Percentiles rank a stretch among this genome's conserved stretches.
Evolutionary conservation across 2,329 filamentous ascomycete genomes (phyloP).

Genomic region (Claviceps digitariae): DNA sequence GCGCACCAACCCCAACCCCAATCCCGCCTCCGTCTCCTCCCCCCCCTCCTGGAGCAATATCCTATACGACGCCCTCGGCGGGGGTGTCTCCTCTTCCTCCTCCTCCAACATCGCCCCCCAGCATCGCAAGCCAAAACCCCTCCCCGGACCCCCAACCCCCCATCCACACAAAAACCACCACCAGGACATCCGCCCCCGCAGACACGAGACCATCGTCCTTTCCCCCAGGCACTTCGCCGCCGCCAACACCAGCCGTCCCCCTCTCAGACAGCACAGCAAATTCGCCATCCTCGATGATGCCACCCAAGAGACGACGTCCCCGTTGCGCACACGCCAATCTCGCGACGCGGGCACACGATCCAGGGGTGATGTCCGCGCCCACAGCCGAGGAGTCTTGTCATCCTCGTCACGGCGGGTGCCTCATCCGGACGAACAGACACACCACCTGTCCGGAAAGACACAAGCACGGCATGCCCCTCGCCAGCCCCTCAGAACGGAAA

Average conservation of each 20-base stretch:
- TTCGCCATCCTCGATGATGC: too few relatives aligned
- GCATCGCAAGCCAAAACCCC: background rate
- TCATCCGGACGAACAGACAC: background rate
- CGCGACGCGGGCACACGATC: background rate
- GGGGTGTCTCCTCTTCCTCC: background rate
- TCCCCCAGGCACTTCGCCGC: background rate
- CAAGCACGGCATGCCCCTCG: background rate
- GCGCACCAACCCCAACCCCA: background rate
- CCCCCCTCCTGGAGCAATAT: conserved; percentile 2
- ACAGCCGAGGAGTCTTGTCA: too few relatives aligned
- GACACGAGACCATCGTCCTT: background rate
- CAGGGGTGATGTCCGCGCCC: background rate
- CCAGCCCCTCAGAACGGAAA: conserved; percentile 10
- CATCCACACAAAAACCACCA: background rate
- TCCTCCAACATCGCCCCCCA: background rate
- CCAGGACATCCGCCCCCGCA: background rate
- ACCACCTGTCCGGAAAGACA: background rate
- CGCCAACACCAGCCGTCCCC: background rate
- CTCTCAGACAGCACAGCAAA: background rate
- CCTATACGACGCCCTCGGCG: conserved; percentile 1
- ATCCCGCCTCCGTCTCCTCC: background rate
- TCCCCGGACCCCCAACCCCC: background rate
- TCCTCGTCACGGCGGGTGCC: background rate
- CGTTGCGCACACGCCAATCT: too few relatives aligned
- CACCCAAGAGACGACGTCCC: too few relatives aligned